These are phyloP conservation scores for Colletotrichum karsti DNA, from an alignment of 2,329 filamentous ascomycete species.

Conservation along the genomic window DNA sequence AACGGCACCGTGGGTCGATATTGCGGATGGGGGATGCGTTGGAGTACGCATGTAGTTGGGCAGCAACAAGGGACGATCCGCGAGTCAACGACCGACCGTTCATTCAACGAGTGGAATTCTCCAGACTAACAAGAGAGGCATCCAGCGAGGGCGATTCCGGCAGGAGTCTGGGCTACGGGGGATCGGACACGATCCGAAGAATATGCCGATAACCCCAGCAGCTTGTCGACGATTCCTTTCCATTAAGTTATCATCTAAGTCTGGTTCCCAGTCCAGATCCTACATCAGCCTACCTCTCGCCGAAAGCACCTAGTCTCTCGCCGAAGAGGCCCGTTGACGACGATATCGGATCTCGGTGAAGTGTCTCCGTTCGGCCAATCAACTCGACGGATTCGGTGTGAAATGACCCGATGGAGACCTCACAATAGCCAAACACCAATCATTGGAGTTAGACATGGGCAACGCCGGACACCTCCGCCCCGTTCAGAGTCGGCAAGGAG, in stretches of 20 bases:
- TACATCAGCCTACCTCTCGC: neutral
- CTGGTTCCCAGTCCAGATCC: neutral
- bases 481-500: neutral
- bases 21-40: neutral
- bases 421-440: neutral
- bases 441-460: neutral
- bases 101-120: neutral
- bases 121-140: neutral
- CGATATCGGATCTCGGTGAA: neutral
- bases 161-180: too few species aligned
- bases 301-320: neutral
- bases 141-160: too few species aligned
- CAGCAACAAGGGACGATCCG: neutral
- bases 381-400: neutral
- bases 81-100: neutral
- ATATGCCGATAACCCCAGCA: neutral
- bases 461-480: neutral
- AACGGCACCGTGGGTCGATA: conserved; percentile 15
- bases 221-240: neutral
- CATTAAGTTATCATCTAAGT: neutral
- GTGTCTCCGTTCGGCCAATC: neutral
- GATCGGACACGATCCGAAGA: neutral
- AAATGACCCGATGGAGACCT: neutral
- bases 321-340: neutral
- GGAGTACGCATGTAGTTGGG: neutral